Percentiles rank a stretch among this genome's conserved stretches.
phyloP scores from a whole-genome alignment of 1,284 basidiomycete species.

The Phellopilus nigrolimitatus region DNA sequence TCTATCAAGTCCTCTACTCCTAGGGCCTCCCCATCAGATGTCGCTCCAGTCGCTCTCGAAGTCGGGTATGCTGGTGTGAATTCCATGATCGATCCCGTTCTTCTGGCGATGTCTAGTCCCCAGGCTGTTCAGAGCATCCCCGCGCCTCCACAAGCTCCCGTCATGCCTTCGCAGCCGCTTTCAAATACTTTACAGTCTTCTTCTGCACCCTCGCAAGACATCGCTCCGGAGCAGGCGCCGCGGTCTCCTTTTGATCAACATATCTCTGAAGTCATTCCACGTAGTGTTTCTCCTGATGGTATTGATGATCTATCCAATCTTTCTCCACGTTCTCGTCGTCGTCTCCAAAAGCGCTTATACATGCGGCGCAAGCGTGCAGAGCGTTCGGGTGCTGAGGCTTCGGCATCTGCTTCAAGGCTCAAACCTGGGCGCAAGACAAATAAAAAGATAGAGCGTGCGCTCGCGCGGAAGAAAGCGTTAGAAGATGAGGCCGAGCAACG shows the following conservation, averaged over 20 bases:
- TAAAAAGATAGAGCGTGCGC: slow-evolving; percentile 27
- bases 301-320: slow-evolving; percentile 28
- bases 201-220: too few relatives aligned
- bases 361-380: slow-evolving; percentile 69
- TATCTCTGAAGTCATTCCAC: not conserved
- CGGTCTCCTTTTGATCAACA: slow-evolving; percentile 13
- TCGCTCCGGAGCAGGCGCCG: not conserved
- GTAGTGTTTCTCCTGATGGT: slow-evolving; percentile 1
- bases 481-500: not conserved
- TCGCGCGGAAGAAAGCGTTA: not conserved
- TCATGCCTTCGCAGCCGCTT: not conserved
- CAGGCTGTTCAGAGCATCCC: not conserved
- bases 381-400: slow-evolving; percentile 33
- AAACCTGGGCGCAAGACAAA: slow-evolving; percentile 44
- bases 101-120: slow-evolving; percentile 20
- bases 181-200: too few relatives aligned
- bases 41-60: slow-evolving; percentile 20
- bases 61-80: too few relatives aligned
- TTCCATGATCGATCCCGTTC: slow-evolving; percentile 28
- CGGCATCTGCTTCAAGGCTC: slow-evolving; percentile 33
- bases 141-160: not conserved
- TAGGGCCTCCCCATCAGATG: not conserved
- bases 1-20: not conserved
- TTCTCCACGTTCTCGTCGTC: slow-evolving; percentile 53
- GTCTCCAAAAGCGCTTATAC: slow-evolving; percentile 56